Base-by-base conservation (phyloP, 345 rosid genomes). In the Laguncularia racemosa region DNA sequence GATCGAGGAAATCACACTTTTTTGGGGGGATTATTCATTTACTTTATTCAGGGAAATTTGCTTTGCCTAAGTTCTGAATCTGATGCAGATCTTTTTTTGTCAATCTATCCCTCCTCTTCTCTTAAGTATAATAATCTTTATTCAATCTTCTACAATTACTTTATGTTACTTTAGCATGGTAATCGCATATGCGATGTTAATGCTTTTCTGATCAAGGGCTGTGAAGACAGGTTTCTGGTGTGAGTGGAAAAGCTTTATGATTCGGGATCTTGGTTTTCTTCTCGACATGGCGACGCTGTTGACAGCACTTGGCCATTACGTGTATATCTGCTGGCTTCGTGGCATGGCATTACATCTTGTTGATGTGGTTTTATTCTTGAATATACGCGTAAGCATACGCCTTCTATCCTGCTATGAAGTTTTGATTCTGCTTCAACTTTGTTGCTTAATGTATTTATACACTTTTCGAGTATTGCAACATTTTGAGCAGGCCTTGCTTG, bases 261-360 rank as follows among this genome's bases (percentile, higher is more conserved):
- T 81, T 68, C 80, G 95, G 59, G 85, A 93, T 78, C 66, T 89
- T 64, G 99, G 99, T n/a, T 93, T 93, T 80, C 66, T 68, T 72
- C 80, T 93, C 49, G 99, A 93, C 83, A 81, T 89, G 92, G 90
- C 89, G 69, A 84, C 97, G 50, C 71, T 93, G 66, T 64, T 85
- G 61, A 85, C 88, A 91, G 97, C 97, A 48, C 81, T 93, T 17
- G 96, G 95, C 68, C 99, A 93, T 69, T 93, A 93, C 68, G 48
- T 85, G 70, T 74, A 82, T 67, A 87, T 93, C 46, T 93, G 97
- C 96, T 89, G 96, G 96, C 85, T 93, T 55, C 97, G 77, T 73
- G 97, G 99, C 61, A 71, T 93, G 88, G 85, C 97, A 44, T 82
- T 93, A 78, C 99, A 89, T 79, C 80, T 93, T 50, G 88, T 82